Conservation (phyloP, 768 basidiomycete species). For the Cystoderma amianthinum region DNA sequence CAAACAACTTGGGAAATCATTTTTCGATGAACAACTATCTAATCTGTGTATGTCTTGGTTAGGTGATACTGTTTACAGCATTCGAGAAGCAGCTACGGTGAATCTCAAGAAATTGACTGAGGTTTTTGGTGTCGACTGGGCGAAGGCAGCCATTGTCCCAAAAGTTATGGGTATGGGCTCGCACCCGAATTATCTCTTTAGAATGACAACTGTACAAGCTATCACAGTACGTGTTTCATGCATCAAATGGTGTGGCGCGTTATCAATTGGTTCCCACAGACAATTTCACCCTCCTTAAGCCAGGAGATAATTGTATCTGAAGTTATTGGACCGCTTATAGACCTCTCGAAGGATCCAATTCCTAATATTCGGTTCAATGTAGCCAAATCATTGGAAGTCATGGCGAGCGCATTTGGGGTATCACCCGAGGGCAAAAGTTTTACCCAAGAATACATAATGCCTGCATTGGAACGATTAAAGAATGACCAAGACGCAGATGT, state of each 20-base stretch:
- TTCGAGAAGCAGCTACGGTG: constrained; percentile 95
- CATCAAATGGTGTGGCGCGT: constrained; percentile 5
- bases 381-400: constrained; percentile 87
- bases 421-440: constrained; percentile 69
- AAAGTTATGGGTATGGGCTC: constrained; percentile 96
- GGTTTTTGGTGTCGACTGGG: constrained; percentile 98
- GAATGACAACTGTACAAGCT: constrained; percentile 99
- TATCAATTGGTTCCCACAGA: too few species aligned
- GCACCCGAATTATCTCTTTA: constrained; percentile 93
- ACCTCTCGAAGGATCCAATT: constrained; percentile 84
- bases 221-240: constrained; percentile 65
- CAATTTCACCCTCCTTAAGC: constrained; percentile 88
- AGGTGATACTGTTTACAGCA: constrained; percentile 96
- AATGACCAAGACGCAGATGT: constrained; percentile 94
- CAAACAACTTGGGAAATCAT: constrained; percentile 92
- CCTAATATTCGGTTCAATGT: constrained; percentile 99
- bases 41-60: constrained; percentile 99
- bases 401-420: constrained; percentile 64
- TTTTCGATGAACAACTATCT: constrained; percentile 96
- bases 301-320: constrained; percentile 78
- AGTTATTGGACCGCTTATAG: constrained; percentile 77
- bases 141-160: constrained; percentile 87
- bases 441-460: constrained; percentile 64
- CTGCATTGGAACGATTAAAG: constrained; percentile 82
- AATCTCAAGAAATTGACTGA: constrained; percentile 97